Conservation (phyloP, 2,329 filamentous ascomycete species). For the Fusarium sp. region DNA sequence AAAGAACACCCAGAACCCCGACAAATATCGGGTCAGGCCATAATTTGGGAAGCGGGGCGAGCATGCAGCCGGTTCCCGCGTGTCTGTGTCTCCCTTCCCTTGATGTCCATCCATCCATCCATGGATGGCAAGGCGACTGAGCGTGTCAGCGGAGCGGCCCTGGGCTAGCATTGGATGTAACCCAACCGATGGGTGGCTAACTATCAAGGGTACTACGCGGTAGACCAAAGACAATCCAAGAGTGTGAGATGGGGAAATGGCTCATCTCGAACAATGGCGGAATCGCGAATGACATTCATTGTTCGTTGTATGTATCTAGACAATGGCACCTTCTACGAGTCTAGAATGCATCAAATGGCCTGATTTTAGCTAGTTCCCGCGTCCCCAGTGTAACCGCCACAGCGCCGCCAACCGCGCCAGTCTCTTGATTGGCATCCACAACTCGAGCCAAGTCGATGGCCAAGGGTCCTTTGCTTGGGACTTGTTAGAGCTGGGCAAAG, state of each 20-base stretch:
- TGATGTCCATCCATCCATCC: not conserved
- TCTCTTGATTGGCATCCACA: not conserved
- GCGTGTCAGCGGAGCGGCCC: not conserved
- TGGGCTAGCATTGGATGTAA: not conserved
- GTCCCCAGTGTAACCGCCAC: conserved; percentile 24
- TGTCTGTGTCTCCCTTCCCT: not conserved
- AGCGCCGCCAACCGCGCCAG: not conserved
- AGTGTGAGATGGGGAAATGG: not conserved
- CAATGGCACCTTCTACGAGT: not conserved
- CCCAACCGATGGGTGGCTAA: not conserved
- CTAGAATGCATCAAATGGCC: conserved; percentile 28
- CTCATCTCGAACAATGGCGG: conserved; percentile 5
- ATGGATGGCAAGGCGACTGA: not conserved
- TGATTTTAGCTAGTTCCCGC: conserved; percentile 22
- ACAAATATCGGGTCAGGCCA: conserved; percentile 42
- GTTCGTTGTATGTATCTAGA: not conserved
- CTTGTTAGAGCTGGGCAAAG: not conserved
- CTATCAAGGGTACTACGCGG: not conserved
- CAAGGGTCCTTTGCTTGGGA: not conserved
- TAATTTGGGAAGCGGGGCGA: conserved; percentile 31
- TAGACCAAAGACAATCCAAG: not conserved
- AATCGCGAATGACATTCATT: conserved; percentile 6
- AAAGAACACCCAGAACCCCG: conserved; percentile 30
- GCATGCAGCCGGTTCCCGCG: conserved; percentile 21
- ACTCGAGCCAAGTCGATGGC: not conserved